Base-by-base conservation (phyloP, 805 yeast genomes). In the Hagleromyces aurorensis region DNA sequence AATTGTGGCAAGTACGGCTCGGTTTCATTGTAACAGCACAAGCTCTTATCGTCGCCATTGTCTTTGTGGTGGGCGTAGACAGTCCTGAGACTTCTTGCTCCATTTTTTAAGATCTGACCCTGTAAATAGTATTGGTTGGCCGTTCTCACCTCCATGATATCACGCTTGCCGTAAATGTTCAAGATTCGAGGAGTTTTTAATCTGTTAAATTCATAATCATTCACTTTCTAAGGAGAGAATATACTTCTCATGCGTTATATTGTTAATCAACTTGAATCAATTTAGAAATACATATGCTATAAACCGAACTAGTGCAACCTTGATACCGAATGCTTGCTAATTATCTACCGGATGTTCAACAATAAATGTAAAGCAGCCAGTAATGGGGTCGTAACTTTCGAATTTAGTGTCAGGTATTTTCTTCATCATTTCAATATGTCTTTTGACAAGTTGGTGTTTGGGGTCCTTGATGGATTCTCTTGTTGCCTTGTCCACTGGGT, bases 81-180 rank as follows among this genome's bases (percentile, higher is more conserved):
- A 3, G 64, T 56, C 40, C 78, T 73, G 42, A 76, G 47, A 0
- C 91, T 79, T 38, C 74, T 73, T 20, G 65, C 75, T 0, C 94
- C 95, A 1, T 73, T 52, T 44, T 75, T 82, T 19, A 91, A 53
- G 0, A 75, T 66, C 13, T 96, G 59, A 0, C 98, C 98, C 24
- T 68, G 60, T 57, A 80, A 68, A 47, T 78, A 83, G 97, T 97
- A 91, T 2, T 81, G 85, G 43, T 74, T 76, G 0, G 94, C 82
- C 0, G 93, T 75, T 34, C 75, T 64, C 13, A 87, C 68, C 3
- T 46, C 47, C 27, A 72, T 65, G 2, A 91, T 84, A 44, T 78
- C 75, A 1, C 67, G 54, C 13, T 95, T 60, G 26, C 71, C 73
- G 46, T 72, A 91, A 0, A 89, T 85, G 3, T 78, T 75, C 1